Evolutionary conservation across 1,139 yeast genomes (phyloP).

Genomic region (Trichomonascaceae sp.): DNA sequence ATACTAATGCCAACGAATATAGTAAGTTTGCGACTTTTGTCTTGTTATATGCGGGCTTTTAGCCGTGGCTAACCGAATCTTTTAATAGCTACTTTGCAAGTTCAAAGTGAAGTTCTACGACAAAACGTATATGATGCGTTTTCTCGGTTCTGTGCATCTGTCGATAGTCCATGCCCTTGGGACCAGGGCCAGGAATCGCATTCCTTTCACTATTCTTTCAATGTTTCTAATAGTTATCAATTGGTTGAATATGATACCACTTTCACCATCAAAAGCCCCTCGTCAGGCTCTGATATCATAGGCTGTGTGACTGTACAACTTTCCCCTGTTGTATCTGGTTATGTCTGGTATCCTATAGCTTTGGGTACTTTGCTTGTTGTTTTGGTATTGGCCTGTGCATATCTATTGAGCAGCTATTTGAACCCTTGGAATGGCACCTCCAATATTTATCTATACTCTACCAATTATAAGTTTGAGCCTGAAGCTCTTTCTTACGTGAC

Average conservation of each 20-base stretch:
- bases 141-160: constrained; percentile 27
- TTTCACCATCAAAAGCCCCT: constrained; percentile 33
- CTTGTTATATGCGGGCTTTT: neutral
- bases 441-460: constrained; percentile 50
- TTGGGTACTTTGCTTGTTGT: constrained; percentile 41
- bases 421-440: constrained; percentile 61
- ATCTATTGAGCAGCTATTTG: constrained; percentile 34
- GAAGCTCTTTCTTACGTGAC: constrained; percentile 52
- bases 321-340: constrained; percentile 44
- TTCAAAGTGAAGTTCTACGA: constrained; percentile 22
- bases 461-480: constrained; percentile 57
- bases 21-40: neutral
- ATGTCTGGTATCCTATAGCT: constrained; percentile 40
- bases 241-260: constrained; percentile 29
- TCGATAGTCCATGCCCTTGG: constrained; percentile 25
- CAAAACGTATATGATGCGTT: constrained; percentile 18
- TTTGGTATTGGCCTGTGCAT: constrained; percentile 39
- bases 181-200: constrained; percentile 21
- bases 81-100: constrained; percentile 22
- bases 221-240: constrained; percentile 23
- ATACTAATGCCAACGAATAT: constrained; percentile 12
- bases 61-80: neutral
- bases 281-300: constrained; percentile 33
- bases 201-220: constrained; percentile 23
- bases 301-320: constrained; percentile 47